Conservation (phyloP, 169 alveolate species). For the Eimeria falciformis region DNA sequence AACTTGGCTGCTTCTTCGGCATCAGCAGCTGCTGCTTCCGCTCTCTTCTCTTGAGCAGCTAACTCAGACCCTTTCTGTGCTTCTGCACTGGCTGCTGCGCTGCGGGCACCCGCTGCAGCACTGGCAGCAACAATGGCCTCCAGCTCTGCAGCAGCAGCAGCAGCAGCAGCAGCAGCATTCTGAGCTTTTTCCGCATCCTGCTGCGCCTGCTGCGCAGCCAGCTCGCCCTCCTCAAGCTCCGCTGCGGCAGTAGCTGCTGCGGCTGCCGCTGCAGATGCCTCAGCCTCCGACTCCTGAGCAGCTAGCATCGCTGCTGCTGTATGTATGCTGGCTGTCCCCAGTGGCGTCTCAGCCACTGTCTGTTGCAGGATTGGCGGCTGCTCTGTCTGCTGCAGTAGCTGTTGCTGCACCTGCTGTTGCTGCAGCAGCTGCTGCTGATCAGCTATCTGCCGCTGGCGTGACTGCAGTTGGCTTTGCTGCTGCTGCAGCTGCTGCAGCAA, state of each 20-base stretch:
- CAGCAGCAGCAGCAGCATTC: constrained; percentile 18
- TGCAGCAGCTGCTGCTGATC: neutral
- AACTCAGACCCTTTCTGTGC: constrained; percentile 18
- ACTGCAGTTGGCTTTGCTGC: constrained; percentile 19
- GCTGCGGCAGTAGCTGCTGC: constrained; percentile 39
- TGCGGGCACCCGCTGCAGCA: neutral
- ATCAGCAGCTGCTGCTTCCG: constrained; percentile 16
- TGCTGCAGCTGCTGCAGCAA: constrained; percentile 41
- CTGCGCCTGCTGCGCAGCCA: constrained; percentile 54
- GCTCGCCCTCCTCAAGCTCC: constrained; percentile 43
- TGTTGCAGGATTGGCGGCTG: neutral
- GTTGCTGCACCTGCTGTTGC: constrained; percentile 24
- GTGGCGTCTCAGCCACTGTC: neutral
- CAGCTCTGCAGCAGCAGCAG: neutral
- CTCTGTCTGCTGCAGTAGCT: constrained; percentile 31
- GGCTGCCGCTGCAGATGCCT: constrained; percentile 15
- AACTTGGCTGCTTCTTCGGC: constrained; percentile 36
- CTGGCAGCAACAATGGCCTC: neutral
- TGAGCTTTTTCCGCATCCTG: constrained; percentile 18
- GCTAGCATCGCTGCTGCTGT: constrained; percentile 16
- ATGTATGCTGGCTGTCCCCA: neutral
- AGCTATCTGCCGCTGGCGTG: neutral
- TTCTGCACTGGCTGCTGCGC: constrained; percentile 47
- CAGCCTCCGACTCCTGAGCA: neutral
- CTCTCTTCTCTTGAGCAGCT: constrained; percentile 15